Conservation (phyloP, 805 yeast species). For the Monosporozyma siamensis region DNA sequence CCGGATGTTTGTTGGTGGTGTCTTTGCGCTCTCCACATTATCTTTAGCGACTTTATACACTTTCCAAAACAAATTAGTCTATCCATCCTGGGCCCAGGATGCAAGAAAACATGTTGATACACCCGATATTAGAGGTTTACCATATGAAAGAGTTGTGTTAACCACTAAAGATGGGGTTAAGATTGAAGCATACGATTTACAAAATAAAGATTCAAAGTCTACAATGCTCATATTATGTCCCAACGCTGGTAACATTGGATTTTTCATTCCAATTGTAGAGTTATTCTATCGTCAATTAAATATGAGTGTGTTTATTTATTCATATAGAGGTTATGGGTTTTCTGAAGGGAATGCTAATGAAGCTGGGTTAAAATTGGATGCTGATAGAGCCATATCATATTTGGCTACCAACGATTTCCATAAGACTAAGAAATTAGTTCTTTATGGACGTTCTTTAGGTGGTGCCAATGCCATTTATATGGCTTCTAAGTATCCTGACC, state of each 20-base stretch:
- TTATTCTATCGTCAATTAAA: conserved; percentile 52
- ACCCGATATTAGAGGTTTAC: conserved; percentile 62
- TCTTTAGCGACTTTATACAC: conserved; percentile 47
- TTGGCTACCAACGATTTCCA: conserved; percentile 44
- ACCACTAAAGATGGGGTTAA: conserved; percentile 61
- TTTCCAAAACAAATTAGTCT: conserved; percentile 60
- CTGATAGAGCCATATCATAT: conserved; percentile 57
- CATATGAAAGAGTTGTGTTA: conserved; percentile 51
- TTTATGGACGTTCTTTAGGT: conserved; percentile 87
- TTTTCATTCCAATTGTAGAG: conserved; percentile 71
- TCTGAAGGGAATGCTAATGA: conserved; percentile 74
- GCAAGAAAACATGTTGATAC: conserved; percentile 64
- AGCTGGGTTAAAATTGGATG: conserved; percentile 71
- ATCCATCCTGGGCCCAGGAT: conserved; percentile 72
- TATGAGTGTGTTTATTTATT: conserved; percentile 73
- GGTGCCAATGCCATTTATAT: conserved; percentile 89
- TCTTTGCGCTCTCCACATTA: conserved; percentile 36
- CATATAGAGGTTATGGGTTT: conserved; percentile 86
- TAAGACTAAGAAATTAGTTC: conserved; percentile 41
- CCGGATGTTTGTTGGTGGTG: conserved; percentile 36
- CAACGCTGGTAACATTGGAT: conserved; percentile 95
- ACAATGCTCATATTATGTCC: conserved; percentile 78
- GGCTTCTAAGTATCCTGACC: conserved; percentile 46
- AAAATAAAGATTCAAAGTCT: conserved; percentile 32
- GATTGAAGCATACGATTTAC: conserved; percentile 51